Conservation (phyloP, 164 flowering plant genomes). For the Platanus orientalis region DNA sequence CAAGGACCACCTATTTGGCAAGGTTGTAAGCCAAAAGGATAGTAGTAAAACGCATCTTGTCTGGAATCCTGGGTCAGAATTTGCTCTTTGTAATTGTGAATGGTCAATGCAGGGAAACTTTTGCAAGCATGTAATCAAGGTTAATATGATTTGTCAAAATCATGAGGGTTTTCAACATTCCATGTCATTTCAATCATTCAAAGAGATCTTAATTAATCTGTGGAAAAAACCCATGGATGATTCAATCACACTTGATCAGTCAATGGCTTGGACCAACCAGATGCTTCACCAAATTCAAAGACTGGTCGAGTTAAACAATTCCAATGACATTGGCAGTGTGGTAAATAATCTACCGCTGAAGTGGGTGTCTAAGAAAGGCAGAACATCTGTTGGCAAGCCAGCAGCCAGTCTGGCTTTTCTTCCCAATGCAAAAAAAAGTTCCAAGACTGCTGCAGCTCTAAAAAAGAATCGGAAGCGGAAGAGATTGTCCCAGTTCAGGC, state of each 20-base stretch:
- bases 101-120: constrained; percentile 93
- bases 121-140: constrained; percentile 94
- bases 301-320: constrained; percentile 57
- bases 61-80: constrained; percentile 97
- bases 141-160: constrained; percentile 64
- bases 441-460: constrained; percentile 17
- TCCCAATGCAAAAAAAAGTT: constrained; percentile 26
- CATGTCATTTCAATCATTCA: constrained; percentile 67
- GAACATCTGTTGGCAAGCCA: constrained; percentile 57
- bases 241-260: constrained; percentile 65
- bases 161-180: constrained; percentile 37
- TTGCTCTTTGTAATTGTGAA: constrained; percentile 80
- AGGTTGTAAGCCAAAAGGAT: constrained; percentile 69
- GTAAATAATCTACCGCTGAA: constrained; percentile 64
- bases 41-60: constrained; percentile 37
- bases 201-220: constrained; percentile 42
- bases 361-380: constrained; percentile 67
- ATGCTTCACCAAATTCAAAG: constrained; percentile 71
- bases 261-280: constrained; percentile 68
- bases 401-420: constrained; percentile 33
- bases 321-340: constrained; percentile 51
- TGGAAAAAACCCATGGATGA: constrained; percentile 71
- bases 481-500: constrained; percentile 47
- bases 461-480: constrained; percentile 54
- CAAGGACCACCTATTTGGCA: constrained; percentile 52